These are phyloP conservation scores for Amylostereum areolatum DNA, from an alignment of 1,284 basidiomycete genomes.

Conservation along the genomic window DNA sequence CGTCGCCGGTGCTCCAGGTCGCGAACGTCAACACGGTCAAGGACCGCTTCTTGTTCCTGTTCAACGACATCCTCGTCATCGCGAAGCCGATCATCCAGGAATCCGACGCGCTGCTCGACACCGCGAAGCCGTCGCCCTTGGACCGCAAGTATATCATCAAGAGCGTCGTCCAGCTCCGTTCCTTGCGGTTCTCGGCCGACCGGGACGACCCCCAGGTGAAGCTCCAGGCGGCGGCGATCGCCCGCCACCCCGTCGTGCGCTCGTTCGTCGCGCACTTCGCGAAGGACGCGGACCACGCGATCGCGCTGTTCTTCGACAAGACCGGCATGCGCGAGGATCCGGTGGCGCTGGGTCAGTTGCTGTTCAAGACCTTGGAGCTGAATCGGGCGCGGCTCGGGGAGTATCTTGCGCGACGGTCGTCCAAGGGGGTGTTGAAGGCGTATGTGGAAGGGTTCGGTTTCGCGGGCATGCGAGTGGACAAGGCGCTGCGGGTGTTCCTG, in stretches of 20 bases:
- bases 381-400: constrained; percentile 81
- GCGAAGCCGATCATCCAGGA: constrained; percentile 67
- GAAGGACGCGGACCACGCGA: constrained; percentile 67
- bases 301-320: constrained; percentile 57
- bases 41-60: constrained; percentile 93
- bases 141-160: constrained; percentile 87
- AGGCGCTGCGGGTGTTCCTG: constrained; percentile 84
- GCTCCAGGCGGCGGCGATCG: constrained; percentile 22
- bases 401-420: constrained; percentile 70
- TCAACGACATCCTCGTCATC: constrained; percentile 90
- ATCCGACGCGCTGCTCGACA: constrained; percentile 52
- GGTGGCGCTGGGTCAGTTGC: constrained; percentile 66
- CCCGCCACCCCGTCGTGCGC: constrained; percentile 57
- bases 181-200: constrained; percentile 64
- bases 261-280: constrained; percentile 73
- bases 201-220: constrained; percentile 51
- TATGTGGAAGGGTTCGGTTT: constrained; percentile 89
- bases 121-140: constrained; percentile 57
- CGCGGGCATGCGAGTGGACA: constrained; percentile 78
- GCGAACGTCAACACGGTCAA: constrained; percentile 93
- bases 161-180: constrained; percentile 75
- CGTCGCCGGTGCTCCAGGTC: constrained; percentile 88
- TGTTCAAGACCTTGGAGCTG: constrained; percentile 83
- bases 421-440: constrained; percentile 70
- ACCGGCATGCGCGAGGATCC: constrained; percentile 55